Conservation (phyloP, 306 rosid genomes). For the Malus fusca region DNA sequence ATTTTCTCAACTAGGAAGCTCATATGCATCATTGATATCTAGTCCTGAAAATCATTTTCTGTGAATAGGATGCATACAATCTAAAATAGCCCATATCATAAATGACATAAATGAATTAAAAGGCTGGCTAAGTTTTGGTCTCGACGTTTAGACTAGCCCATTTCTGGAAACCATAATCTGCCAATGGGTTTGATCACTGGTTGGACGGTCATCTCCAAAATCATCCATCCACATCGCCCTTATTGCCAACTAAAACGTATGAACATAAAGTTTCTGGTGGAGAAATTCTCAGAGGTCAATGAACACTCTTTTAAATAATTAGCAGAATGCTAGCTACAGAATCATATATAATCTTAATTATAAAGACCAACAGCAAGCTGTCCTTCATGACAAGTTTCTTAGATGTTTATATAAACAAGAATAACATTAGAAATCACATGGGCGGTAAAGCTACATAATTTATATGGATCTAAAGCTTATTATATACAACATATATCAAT, state of each 20-base stretch:
- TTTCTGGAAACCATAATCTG: background rate
- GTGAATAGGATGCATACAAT: background rate
- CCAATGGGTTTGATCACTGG: background rate
- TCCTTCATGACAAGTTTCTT: background rate
- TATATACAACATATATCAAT: background rate
- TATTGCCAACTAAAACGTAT: background rate
- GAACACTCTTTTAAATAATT: background rate
- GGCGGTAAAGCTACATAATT: background rate
- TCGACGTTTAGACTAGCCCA: background rate
- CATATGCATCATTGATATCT: background rate
- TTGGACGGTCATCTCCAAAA: background rate
- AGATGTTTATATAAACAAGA: background rate
- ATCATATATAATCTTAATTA: background rate
- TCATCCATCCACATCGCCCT: background rate
- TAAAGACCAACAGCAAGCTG: background rate
- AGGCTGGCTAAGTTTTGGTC: background rate
- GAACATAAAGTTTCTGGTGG: background rate
- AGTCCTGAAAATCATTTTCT: background rate
- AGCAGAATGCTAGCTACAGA: background rate
- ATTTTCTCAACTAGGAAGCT: constrained; percentile 1
- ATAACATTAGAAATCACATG: background rate
- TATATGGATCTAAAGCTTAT: background rate
- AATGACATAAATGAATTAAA: background rate
- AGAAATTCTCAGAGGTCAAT: background rate
- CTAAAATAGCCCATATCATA: background rate